Conservation (phyloP, 2,329 filamentous ascomycete species). For the Beauveria varroae region DNA sequence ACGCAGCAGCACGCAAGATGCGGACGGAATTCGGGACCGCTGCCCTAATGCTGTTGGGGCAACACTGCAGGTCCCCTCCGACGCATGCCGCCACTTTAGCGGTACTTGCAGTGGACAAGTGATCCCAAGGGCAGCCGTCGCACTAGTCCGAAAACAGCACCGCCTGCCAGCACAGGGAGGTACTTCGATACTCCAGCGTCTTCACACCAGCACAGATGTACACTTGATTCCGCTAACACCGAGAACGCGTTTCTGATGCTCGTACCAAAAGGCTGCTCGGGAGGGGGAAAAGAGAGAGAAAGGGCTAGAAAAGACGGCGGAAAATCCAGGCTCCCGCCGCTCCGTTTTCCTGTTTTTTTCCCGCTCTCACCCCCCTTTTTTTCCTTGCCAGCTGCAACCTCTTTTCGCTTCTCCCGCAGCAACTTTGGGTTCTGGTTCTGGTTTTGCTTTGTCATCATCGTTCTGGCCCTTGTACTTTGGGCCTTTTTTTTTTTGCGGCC, state of each 20-base stretch:
- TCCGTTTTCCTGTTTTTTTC: neutral
- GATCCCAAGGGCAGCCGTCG: neutral
- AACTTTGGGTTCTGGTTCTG: neutral
- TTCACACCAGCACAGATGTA: neutral
- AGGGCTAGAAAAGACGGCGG: neutral
- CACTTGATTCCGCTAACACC: neutral
- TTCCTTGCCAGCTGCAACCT: neutral
- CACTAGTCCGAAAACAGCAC: neutral
- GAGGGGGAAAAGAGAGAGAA: neutral
- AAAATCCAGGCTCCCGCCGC: neutral
- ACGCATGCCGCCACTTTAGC: too few relatives aligned
- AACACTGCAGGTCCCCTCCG: too few relatives aligned
- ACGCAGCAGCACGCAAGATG: neutral
- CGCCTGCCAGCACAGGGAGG: neutral
- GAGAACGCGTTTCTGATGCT: neutral
- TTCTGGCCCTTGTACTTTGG: neutral
- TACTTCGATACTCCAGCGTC: neutral
- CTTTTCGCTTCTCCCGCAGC: neutral
- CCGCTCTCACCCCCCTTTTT: neutral
- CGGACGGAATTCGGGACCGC: neutral
- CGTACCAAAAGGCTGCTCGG: neutral
- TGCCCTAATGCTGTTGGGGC: neutral
- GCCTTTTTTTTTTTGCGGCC: neutral
- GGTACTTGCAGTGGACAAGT: too few relatives aligned
- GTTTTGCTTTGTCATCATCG: slow-evolving; percentile 10